phyloP scores from a whole-genome alignment of 1,284 basidiomycete species.

The Rhodotorula sp. region DNA sequence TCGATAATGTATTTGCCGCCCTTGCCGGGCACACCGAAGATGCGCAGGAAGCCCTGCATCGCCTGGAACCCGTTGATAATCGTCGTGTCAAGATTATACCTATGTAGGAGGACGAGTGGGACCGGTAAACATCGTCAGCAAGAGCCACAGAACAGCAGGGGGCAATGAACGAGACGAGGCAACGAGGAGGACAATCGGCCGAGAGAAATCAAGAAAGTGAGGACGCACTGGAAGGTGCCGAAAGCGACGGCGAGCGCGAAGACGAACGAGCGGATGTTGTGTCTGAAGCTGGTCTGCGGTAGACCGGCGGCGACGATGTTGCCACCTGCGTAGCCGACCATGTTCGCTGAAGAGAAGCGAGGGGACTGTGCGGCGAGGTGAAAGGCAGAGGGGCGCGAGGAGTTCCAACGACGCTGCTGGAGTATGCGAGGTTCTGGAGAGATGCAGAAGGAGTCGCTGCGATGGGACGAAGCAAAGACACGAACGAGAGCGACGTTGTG shows the following conservation, averaged over 20 bases:
- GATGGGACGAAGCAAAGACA: no score
- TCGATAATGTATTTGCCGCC: slow-evolving; percentile 3
- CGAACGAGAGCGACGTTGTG: no score
- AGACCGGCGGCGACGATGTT: background rate
- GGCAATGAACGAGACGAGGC: no score
- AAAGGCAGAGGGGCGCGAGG: background rate
- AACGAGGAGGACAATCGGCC: no score
- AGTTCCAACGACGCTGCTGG: background rate
- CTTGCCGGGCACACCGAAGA: background rate
- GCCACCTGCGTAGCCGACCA: slow-evolving; percentile 5
- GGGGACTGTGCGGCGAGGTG: background rate
- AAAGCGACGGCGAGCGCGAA: slow-evolving; percentile 2
- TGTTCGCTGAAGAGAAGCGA: background rate
- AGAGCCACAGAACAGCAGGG: background rate
- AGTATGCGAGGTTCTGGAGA: background rate
- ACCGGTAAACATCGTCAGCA: background rate
- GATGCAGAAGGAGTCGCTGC: no score
- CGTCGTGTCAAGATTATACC: slow-evolving; percentile 5
- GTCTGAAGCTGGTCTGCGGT: background rate
- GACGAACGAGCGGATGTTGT: background rate
- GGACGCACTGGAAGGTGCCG: slow-evolving; percentile 6
- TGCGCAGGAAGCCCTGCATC: slow-evolving; percentile 2
- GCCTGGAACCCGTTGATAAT: slow-evolving; percentile 12
- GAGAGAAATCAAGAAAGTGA: background rate
- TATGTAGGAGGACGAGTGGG: background rate